These are phyloP conservation scores for Aureobasidium sp. DNA, from an alignment of 2,329 filamentous ascomycete species.

Conservation along the genomic window DNA sequence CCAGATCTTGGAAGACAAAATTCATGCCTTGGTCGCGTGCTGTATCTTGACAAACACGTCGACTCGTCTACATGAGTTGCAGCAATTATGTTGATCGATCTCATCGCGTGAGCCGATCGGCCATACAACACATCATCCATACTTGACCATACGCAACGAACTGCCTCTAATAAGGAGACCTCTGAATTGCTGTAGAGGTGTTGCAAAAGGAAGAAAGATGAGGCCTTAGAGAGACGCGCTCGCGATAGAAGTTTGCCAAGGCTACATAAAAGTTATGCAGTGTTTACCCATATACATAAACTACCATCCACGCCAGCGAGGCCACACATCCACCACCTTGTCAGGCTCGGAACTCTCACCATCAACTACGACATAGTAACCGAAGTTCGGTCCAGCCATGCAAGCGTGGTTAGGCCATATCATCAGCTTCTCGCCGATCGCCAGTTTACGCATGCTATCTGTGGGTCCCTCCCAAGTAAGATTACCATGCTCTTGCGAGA, in stretches of 20 bases:
- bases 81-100: background rate
- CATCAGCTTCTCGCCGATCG: slow-evolving; percentile 57
- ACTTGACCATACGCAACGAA: too few species aligned
- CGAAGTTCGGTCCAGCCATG: slow-evolving; percentile 62
- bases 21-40: background rate
- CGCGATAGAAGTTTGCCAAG: background rate
- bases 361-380: slow-evolving; percentile 68
- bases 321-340: slow-evolving; percentile 64
- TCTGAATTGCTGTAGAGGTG: background rate
- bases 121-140: too few species aligned
- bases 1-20: background rate
- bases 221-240: background rate
- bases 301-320: slow-evolving; percentile 62
- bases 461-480: slow-evolving; percentile 48
- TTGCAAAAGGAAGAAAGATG: background rate
- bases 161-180: too few species aligned
- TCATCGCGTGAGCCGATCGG: background rate
- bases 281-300: background rate
- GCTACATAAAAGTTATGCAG: background rate
- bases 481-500: slow-evolving; percentile 74
- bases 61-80: too few species aligned
- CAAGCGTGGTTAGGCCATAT: slow-evolving; percentile 79
- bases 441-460: slow-evolving; percentile 38
- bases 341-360: slow-evolving; percentile 48
- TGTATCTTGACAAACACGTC: background rate